Evolutionary conservation across 192 early-diverging fungal species (phyloP).

Genomic region (Lobosporangium transversale): DNA sequence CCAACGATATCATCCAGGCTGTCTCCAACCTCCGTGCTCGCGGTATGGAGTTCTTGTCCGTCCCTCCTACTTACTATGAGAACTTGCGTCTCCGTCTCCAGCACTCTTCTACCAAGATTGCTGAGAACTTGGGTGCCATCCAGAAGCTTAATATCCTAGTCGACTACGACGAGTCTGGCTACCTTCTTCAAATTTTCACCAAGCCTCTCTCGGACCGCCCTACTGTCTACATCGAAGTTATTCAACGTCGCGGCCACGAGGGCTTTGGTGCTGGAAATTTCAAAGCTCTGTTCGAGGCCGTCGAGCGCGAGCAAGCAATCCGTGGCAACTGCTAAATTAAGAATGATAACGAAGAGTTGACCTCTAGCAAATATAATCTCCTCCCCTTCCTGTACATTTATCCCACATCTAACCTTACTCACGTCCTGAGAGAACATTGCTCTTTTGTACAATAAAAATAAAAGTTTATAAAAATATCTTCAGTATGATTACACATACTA

Average conservation of each 20-base stretch:
- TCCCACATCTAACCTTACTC: too few species aligned
- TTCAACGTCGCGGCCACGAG: slow-evolving; percentile 92
- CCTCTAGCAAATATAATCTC: too few species aligned
- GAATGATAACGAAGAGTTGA: too few species aligned
- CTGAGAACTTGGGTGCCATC: slow-evolving; percentile 84
- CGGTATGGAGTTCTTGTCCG: slow-evolving; percentile 89
- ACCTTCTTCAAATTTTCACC: slow-evolving; percentile 91
- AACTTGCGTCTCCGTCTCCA: slow-evolving; percentile 79
- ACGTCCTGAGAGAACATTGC: too few species aligned
- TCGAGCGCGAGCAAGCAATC: slow-evolving; percentile 93
- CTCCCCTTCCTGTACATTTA: too few species aligned
- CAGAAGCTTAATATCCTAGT: slow-evolving; percentile 91
- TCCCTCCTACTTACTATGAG: slow-evolving; percentile 90
- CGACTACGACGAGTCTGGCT: slow-evolving; percentile 97
- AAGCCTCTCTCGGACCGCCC: slow-evolving; percentile 95
- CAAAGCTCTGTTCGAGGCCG: slow-evolving; percentile 95
- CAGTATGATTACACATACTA: too few species aligned
- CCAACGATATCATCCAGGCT: slow-evolving; percentile 81
- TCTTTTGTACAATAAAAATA: too few species aligned
- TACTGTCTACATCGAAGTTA: slow-evolving; percentile 96
- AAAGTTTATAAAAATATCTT: too few species aligned
- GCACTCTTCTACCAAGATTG: slow-evolving; percentile 74
- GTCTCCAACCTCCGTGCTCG: slow-evolving; percentile 84
- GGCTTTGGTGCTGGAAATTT: slow-evolving; percentile 98
- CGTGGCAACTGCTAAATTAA: slow-evolving; percentile 84